Percentiles rank a stretch among this genome's conserved stretches.
Evolutionary conservation across 371 early-diverging fungal genomes (phyloP).

Genomic region (Apophysomyces trapeziformis): DNA sequence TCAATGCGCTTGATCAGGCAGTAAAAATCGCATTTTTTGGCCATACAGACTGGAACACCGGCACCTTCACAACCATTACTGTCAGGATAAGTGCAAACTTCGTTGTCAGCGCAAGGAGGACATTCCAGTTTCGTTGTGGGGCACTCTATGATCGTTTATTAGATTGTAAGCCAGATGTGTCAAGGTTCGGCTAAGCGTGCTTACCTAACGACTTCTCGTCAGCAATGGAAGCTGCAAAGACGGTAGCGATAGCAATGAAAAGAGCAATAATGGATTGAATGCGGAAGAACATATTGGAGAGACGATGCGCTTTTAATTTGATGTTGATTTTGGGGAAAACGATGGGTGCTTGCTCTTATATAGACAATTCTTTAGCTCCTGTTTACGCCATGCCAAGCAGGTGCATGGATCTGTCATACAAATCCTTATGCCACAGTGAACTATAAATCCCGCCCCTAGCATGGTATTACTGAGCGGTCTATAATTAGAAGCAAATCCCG

Average conservation of each 20-base stretch:
- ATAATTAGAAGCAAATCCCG: too few relatives aligned
- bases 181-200: neutral
- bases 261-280: neutral
- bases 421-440: too few relatives aligned
- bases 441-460: too few relatives aligned
- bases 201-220: neutral
- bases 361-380: too few relatives aligned
- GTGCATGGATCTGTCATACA: too few relatives aligned
- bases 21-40: neutral
- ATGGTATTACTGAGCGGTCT: too few relatives aligned
- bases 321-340: too few relatives aligned
- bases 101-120: slow-evolving; percentile 26
- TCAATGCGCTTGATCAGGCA: slow-evolving; percentile 14
- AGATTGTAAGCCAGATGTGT: too few relatives aligned
- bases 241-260: neutral
- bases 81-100: slow-evolving; percentile 35
- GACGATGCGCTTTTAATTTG: too few relatives aligned
- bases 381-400: too few relatives aligned
- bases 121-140: slow-evolving; percentile 16
- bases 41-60: slow-evolving; percentile 25
- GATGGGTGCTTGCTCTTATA: too few relatives aligned
- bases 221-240: neutral
- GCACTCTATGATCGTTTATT: neutral
- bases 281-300: neutral
- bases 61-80: slow-evolving; percentile 31